phyloP scores from a whole-genome alignment of 2,329 filamentous ascomycete species.

The Penicillium sp. region DNA sequence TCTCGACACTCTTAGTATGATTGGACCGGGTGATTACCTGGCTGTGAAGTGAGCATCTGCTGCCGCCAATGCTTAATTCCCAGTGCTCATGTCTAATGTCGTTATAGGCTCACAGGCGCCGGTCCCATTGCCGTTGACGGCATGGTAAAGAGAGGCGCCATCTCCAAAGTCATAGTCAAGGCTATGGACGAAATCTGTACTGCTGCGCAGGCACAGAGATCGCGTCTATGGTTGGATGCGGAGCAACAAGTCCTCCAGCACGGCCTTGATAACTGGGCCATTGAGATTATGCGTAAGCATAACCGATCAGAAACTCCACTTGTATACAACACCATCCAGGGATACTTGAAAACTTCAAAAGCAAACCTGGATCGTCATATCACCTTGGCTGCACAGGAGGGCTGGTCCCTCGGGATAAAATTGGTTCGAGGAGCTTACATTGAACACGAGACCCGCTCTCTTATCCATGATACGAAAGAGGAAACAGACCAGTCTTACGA shows the following conservation, averaged over 20 bases:
- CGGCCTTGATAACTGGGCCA: conserved; percentile 45
- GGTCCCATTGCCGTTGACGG: conserved; percentile 19
- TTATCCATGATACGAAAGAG: conserved; percentile 38
- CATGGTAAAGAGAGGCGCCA: conserved; percentile 13
- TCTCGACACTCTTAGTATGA: conserved; percentile 20
- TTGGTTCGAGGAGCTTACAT: conserved; percentile 48
- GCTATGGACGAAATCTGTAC: conserved; percentile 40
- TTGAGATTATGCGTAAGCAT: conserved; percentile 45
- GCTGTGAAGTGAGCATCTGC: conserved; percentile 17
- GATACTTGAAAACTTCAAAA: conserved; percentile 44
- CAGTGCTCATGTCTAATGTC: neutral
- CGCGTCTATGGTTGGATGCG: conserved; percentile 46
- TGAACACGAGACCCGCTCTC: conserved; percentile 33
- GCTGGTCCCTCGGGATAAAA: conserved; percentile 43
- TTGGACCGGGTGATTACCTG: conserved; percentile 20
- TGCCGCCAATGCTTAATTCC: too few relatives aligned
- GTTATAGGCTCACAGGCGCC: conserved; percentile 18
- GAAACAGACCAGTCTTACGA: conserved; percentile 48
- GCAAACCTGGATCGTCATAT: conserved; percentile 40
- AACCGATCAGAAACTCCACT: conserved; percentile 32
- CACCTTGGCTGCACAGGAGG: conserved; percentile 35
- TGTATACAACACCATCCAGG: conserved; percentile 46
- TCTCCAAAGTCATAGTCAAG: conserved; percentile 15
- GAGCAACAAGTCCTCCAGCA: conserved; percentile 46
- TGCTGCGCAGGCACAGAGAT: conserved; percentile 31